phyloP scores from a whole-genome alignment of 1,284 basidiomycete species.

The Cutaneotrichosporon spelunceum region DNA sequence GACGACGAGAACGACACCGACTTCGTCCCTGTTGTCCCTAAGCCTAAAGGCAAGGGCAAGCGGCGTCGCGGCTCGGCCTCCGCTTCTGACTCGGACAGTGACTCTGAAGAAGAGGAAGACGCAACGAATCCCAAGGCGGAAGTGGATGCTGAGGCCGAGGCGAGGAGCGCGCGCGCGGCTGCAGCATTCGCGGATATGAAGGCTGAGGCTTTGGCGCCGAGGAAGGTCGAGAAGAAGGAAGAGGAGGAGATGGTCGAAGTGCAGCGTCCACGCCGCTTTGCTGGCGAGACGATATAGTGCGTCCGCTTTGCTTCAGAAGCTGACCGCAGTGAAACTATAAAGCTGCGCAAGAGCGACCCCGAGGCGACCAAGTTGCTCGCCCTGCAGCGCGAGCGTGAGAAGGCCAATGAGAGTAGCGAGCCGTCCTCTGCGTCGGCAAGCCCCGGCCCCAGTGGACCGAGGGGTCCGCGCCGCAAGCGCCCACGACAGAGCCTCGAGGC shows the following conservation, averaged over 20 bases:
- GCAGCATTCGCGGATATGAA: conserved; percentile 21
- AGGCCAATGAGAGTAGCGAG: neutral
- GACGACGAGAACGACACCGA: conserved; percentile 39
- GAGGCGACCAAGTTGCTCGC: conserved; percentile 38
- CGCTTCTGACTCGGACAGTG: conserved; percentile 13
- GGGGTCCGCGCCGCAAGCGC: conserved; percentile 32
- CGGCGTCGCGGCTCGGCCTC: conserved; percentile 18
- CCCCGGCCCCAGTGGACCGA: conserved; percentile 3
- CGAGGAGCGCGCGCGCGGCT: conserved; percentile 15
- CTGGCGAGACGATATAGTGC: conserved; percentile 48
- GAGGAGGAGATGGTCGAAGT: conserved; percentile 40
- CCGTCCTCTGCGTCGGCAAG: conserved; percentile 7
- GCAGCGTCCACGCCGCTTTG: conserved; percentile 42
- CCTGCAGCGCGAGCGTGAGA: conserved; percentile 6
- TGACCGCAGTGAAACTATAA: conserved; percentile 43
- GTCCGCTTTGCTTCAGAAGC: conserved; percentile 14
- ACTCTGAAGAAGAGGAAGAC: conserved; percentile 15
- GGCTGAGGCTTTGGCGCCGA: conserved; percentile 9
- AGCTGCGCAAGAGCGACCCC: conserved; percentile 36
- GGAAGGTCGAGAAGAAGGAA: conserved; percentile 10
- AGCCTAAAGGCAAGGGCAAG: conserved; percentile 21
- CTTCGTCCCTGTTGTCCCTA: conserved; percentile 32
- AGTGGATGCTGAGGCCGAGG: conserved; percentile 9
- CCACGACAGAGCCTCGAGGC: conserved; percentile 48
- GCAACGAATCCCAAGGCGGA: conserved; percentile 10